Evolutionary conservation across 352 stramenopile species (phyloP), one percentile per base, ranked within the genome.

Genomic region (Thalassiosira ordinaria): DNA sequence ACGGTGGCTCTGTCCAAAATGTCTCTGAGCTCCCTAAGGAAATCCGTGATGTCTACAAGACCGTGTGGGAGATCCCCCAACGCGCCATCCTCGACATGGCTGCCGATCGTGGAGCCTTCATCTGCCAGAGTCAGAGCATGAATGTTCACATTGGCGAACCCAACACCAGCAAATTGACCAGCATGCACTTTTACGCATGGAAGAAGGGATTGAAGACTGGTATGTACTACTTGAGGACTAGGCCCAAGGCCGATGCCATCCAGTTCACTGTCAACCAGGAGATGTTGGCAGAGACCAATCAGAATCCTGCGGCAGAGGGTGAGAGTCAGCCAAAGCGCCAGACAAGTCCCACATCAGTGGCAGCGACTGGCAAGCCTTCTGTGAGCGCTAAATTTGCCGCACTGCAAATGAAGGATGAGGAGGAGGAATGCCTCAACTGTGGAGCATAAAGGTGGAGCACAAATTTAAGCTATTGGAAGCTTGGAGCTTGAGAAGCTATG

Each of bases 111-210:
- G 97, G 96, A 27, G 96, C 97, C 6, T 99, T 95, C 91, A 99
- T 99, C 82, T 99, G 97, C 92, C 98, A 98, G 87, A 93, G 85
- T 69, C 91, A 96, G 63, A 90, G 92, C 60, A 93, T 99, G 57
- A 99, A 99, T 87, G 93, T 99, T 46, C 97, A 99, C 92, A 99
- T 99, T 81, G 97, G 96, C 18, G 97, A 99, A 55, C 97, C 97
- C n/a, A 98, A 89, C 26, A 96, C 97, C 29, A 96, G 93, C 41
- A 99, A 99, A 89, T 91, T 99, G 49, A 99, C 97, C n/a, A 98
- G 95, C 35, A 99, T 99, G 97, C 97, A 99, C 92, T 99, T 99
- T 80, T 99, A 99, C 85, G 96, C 97, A 4, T 99, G 98, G 98
- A 99, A 98, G 91, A 98, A 98, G 89, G 97, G 97, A 5, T 92